phyloP scores from a whole-genome alignment of 2,329 filamentous ascomycete genomes.

The Cladophialophora psammophila region DNA sequence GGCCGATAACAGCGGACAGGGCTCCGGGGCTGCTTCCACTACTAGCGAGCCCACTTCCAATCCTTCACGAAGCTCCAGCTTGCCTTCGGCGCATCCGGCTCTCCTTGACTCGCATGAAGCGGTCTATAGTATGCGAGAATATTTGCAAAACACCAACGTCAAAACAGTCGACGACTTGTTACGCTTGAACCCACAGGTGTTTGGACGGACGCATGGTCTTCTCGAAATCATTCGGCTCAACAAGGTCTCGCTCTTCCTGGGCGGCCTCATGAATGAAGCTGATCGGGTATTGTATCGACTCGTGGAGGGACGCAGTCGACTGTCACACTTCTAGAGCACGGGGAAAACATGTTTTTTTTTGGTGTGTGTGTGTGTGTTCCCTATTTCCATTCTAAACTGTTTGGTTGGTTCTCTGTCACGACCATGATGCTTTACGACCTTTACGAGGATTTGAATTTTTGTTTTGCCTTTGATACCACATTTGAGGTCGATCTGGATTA shows the following conservation, averaged over 20 bases:
- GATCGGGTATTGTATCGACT: conserved; percentile 45
- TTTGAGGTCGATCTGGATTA: conserved; percentile 5
- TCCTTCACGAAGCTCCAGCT: conserved; percentile 29
- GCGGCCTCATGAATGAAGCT: conserved; percentile 48
- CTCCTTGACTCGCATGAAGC: conserved; percentile 35
- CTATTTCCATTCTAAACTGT: conserved; percentile 6
- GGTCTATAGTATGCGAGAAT: conserved; percentile 32
- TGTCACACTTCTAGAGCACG: conserved; percentile 43
- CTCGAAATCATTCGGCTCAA: conserved; percentile 44
- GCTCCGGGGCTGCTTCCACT: conserved; percentile 28
- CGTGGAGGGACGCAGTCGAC: conserved; percentile 41
- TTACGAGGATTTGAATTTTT: conserved; percentile 23
- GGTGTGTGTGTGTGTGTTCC: no score
- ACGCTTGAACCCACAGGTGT: conserved; percentile 32
- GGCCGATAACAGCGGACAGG: conserved; percentile 18
- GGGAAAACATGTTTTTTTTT: conserved; percentile 13
- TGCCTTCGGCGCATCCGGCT: conserved; percentile 31
- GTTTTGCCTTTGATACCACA: conserved; percentile 23
- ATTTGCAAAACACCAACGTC: conserved; percentile 34
- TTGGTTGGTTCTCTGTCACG: conserved; percentile 15
- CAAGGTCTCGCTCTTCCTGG: conserved; percentile 41
- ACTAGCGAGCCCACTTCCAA: conserved; percentile 32
- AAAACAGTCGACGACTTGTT: conserved; percentile 30
- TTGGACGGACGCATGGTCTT: conserved; percentile 42
- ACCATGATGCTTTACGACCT: conserved; percentile 28